Conservation (phyloP, 768 basidiomycete species). For the Lactarius quietus region DNA sequence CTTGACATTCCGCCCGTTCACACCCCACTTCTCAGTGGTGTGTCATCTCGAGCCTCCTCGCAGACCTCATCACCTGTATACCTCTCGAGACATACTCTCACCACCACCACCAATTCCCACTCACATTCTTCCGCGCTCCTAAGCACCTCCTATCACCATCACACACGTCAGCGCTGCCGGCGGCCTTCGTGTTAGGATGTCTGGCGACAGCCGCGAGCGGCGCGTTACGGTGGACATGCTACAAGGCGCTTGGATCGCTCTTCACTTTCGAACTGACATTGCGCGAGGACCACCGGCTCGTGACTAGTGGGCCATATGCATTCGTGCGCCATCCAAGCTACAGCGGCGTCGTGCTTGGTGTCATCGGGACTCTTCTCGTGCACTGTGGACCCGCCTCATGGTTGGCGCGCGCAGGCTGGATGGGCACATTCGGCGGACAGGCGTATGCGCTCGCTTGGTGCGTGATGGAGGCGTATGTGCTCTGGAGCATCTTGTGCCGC, state of each 20-base stretch:
- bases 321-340: slow-evolving; percentile 30
- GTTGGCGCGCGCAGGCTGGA: slow-evolving; percentile 18
- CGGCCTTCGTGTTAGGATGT: slow-evolving; percentile 16
- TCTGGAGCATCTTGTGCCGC: slow-evolving; percentile 20
- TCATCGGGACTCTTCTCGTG: slow-evolving; percentile 22
- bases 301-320: slow-evolving; percentile 27
- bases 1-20: not conserved
- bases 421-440: slow-evolving; percentile 3
- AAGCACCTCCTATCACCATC: not conserved
- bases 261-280: slow-evolving; percentile 27
- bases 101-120: not conserved
- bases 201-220: slow-evolving; percentile 14
- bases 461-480: slow-evolving; percentile 21
- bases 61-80: slow-evolving; percentile 10
- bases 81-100: not conserved
- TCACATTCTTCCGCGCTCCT: not conserved
- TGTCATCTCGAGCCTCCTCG: slow-evolving; percentile 17
- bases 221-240: slow-evolving; percentile 19
- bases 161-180: not conserved
- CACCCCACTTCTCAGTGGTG: not conserved
- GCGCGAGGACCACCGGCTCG: slow-evolving; percentile 26
- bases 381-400: slow-evolving; percentile 26
- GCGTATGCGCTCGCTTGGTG: slow-evolving; percentile 17
- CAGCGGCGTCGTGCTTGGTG: slow-evolving; percentile 24
- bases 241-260: slow-evolving; percentile 23